Conservation (phyloP, 805 yeast species). For the Groenewaldozyma salmanticensis region DNA sequence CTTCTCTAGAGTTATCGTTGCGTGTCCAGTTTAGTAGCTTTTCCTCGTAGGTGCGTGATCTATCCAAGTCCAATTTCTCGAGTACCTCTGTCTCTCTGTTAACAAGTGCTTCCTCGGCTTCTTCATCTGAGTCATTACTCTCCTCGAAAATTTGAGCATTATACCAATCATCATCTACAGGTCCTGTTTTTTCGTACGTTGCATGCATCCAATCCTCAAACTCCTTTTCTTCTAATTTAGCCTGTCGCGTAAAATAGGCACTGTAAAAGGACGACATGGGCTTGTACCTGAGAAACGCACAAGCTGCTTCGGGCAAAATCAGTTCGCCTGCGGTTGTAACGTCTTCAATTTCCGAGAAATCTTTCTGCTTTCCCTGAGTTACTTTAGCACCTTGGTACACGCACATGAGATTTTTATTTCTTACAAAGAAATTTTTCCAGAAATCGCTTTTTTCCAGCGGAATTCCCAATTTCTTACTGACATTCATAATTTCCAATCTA, state of each 20-base stretch:
- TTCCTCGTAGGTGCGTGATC: background rate
- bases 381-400: no score
- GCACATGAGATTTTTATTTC: background rate
- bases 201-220: background rate
- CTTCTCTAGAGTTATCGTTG: no score
- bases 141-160: background rate
- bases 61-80: constrained; percentile 1
- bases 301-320: background rate
- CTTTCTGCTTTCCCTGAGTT: no score
- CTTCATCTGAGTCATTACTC: background rate
- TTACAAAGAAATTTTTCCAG: no score
- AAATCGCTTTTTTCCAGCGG: background rate
- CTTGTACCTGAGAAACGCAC: background rate
- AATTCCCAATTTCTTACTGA: no score
- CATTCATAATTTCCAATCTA: no score
- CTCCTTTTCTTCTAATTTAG: constrained; percentile 2
- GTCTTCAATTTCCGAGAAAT: background rate
- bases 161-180: background rate
- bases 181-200: background rate
- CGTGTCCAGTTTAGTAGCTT: background rate
- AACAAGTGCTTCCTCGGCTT: background rate
- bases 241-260: background rate
- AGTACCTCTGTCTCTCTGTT: background rate
- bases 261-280: background rate
- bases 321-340: background rate